Evolutionary conservation across 306 rosid genomes (phyloP), one percentile per base, ranked within the genome.

Genomic region (Casuarina glauca): DNA sequence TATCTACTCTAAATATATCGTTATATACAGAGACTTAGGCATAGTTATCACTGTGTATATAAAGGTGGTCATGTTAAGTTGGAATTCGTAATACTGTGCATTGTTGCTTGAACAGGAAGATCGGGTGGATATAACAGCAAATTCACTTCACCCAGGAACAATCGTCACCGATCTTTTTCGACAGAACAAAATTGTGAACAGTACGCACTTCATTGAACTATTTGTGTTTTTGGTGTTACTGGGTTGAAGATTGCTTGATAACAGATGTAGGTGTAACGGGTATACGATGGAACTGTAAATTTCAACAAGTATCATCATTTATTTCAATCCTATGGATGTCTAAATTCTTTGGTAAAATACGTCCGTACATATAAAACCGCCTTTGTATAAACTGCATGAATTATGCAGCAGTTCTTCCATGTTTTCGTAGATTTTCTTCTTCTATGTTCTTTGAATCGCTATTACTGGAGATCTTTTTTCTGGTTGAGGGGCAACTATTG

Each of bases 131-230:
- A 87, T 91, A 75, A 91, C 89, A 43, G 98, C 91, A 74, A 95
- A 95, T 85, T 87, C 96, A 72, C 90, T 95, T 87, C 99, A 95
- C 75, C 99, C 97, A 1, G 99, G 99, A 75, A 12, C 68, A 82
- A 86, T 95, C 26, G 2, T 15, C 45, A 93, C 98, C 77, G 88
- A 91, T 80, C 89, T 95, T 80, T 87, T 85, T 66, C 96, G 99
- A 49, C 43, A 89, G 51, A 83, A 1, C 73, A 42, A 35, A 64
- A 8, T 71, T 48, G 0, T 85, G 8, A 76, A 78, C 3, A 87
- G 98, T 91, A 88, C 83, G 43, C 72, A 5, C 72, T 62, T 78
- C 36, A 41, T 41, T 9, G 41, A 78, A 17, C 15, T 67, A 7
- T 2, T 66, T 9, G 4, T 67, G 42, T 7, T 58, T 58, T 58